Evolutionary conservation across 2,329 filamentous ascomycete genomes (phyloP), one percentile per base, ranked within the genome.

Genomic region (Alternaria atra): DNA sequence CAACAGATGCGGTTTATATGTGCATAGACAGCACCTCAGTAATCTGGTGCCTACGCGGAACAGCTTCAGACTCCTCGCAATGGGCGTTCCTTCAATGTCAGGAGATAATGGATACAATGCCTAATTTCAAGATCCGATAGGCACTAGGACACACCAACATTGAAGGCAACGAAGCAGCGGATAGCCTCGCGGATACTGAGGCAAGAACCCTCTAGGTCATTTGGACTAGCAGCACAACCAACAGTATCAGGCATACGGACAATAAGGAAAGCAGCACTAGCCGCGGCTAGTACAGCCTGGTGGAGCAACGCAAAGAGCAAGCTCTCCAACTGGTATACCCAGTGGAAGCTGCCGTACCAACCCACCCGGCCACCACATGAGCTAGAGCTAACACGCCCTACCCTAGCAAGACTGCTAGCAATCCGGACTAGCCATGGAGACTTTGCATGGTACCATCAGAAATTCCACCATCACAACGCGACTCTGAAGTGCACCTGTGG

Each of bases 361-460:
- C 9, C 34, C 27, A 32, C 27, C 13, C 12, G n/a, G n/a, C 20
- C 5, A 29, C 15, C 25, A 47, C 30, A 47, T 12, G 25, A 55
- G 29, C 40, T 32, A 23, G 29, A 25, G 7, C 29, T 25, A 47
- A 27, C 27, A 17, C n/a, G n/a, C 29, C 29, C 39, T 3, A 29
- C 29, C 15, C 12, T 35, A 35, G 32, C 32, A 13, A 35, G 32
- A 35, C 32, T 35, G 32, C 32, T 35, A 13, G 10, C 32, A 4
- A 35, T 55, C 42, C 51, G 51, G 25, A 30, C 51, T 23, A 23
- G 51, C 15, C 39, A 53, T 44, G 51, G 51, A 30, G 52, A 55
- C 43, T 55, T 55, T 55, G 52, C 52, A 47, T 55, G 42, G 52
- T 53, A 53, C 25, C 40, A 53, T n/a, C 35, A 8, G 12, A 53